Evolutionary conservation across 1,284 basidiomycete genomes (phyloP).

Genomic region (Wallemia mellicola): DNA sequence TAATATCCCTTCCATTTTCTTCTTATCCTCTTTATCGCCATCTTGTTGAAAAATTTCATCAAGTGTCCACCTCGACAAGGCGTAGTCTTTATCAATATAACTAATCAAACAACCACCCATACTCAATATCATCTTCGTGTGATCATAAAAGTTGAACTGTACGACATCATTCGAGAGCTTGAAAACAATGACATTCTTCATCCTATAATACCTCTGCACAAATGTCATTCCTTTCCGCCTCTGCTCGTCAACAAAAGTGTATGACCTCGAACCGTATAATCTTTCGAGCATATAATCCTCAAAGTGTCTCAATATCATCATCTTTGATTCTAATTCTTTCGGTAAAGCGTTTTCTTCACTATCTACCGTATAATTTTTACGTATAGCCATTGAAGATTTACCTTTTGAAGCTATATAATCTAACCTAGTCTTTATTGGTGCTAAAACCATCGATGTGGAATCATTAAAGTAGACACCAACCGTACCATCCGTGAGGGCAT

Average conservation of each 20-base stretch:
- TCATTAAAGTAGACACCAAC: slow-evolving; percentile 93
- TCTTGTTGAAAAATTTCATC: slow-evolving; percentile 35
- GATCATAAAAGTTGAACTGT: slow-evolving; percentile 95
- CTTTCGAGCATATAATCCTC: slow-evolving; percentile 71
- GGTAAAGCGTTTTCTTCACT: slow-evolving; percentile 30
- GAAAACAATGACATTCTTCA: slow-evolving; percentile 92
- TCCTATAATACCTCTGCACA: slow-evolving; percentile 77
- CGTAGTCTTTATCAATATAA: slow-evolving; percentile 67
- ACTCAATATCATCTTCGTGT: slow-evolving; percentile 74
- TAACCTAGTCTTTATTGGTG: slow-evolving; percentile 58
- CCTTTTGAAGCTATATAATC: slow-evolving; percentile 35
- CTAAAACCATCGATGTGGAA: slow-evolving; percentile 52
- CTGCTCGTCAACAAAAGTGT: slow-evolving; percentile 38
- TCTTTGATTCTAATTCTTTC: slow-evolving; percentile 51
- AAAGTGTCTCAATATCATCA: slow-evolving; percentile 71
- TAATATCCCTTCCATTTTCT: slow-evolving; percentile 30
- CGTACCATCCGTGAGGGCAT: slow-evolving; percentile 75
- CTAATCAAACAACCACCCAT: slow-evolving; percentile 45
- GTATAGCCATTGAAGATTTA: slow-evolving; percentile 31
- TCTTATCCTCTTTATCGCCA: slow-evolving; percentile 25
- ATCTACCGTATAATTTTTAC: slow-evolving; percentile 32
- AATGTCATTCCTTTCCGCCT: slow-evolving; percentile 62
- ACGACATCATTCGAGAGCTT: slow-evolving; percentile 74
- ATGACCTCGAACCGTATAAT: slow-evolving; percentile 48
- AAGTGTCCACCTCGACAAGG: slow-evolving; percentile 41